Evolutionary conservation across 345 rosid species (phyloP), one percentile per base, ranked within the genome.

Genomic region (Tarenaya hassleriana): DNA sequence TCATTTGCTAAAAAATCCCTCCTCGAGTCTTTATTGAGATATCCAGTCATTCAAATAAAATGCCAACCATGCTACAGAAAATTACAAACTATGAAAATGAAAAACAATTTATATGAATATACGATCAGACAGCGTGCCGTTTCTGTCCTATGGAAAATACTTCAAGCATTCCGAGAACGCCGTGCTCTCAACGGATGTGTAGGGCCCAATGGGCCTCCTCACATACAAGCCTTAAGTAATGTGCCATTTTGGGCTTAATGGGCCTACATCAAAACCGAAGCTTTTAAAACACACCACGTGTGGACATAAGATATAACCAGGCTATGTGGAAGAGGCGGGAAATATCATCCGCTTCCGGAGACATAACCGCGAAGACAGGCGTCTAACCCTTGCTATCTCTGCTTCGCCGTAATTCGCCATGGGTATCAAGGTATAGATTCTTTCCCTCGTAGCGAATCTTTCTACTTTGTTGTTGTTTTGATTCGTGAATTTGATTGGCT

Each of bases 361-460:
- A 55, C 55, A 20, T 14, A 44, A 16, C 46, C 48, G 10, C 16
- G 29, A 21, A 44, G 6, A 63, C 9, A 9, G 20, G 20, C n/a
- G 1, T 40, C 13, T 2, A 42, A 32, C 20, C 17, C 41, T 62
- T 27, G 48, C 40, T 44, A 20, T 63, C 44, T 35, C 52, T 44
- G 20, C 11, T 42, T 24, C 15, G 37, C 45, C 55, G 11, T 48
- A 11, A 17, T 43, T 58, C 64, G 64, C 50, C 55, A 66, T 66
- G 70, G 70, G 70, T 16, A 66, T 66, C 50, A 66, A 66, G 70
- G 70, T 66, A 31, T 58, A 5, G 12, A 33, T 31, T 62, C 13
- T 10, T 3, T 24, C 0, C 7, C 8, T 48, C 43, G 1, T 0
- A 19, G 47, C 14, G 40, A n/a, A 47, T 10, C 27, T 34, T 3